Base-by-base conservation (phyloP, 108 stramenopile species). In the Nitzschia inconspicua region DNA sequence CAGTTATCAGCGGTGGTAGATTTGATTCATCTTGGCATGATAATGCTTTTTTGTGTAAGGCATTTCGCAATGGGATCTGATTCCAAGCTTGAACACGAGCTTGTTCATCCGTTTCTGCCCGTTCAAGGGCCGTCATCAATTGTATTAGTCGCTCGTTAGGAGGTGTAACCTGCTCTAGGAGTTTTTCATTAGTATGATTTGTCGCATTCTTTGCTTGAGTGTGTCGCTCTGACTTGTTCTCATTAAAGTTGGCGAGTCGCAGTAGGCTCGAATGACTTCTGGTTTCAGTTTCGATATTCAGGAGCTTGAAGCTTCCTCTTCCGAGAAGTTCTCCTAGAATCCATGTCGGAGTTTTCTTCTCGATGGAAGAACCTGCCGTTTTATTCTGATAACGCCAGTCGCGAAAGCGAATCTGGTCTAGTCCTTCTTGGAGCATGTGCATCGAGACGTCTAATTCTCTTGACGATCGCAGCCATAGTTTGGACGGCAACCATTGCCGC, bases 401-500 rank as follows among this genome's bases (percentile, higher is more conserved):
- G 36, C 82, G 78, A 49, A 73, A 73, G 23, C 57, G 72, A 18
- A 76, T 68, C 20, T 68, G 66, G 3, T 68, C 50, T 43, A 20
- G 6, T 8, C 70, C 60, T 59, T 82, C 76, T 35, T 63, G n/a
- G 4, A 65, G 23, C 20, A 32, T 1, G 3, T 44, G 3, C 18
- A 70, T 66, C 4, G 79, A 78, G 4, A 77, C 57, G 0, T 84
- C 67, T 28, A 88, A 40, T 56, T 92, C 91, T 25, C 88, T 65
- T 2, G 77, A 66, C 23, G 65, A 83, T 8, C 91, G 56, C n/a
- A 63, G 63, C 56, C 85, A 73, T 2, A 81, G 32, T 70, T 72
- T 75, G 28, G 70, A 84, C 35, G 78, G 84, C 50, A 63, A 73
- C 82, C 82, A 91, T 50, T 24, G 43, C 22, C 23, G 44, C 9